A percentile compares a stretch with the other conserved stretches of the same genome.
Conservation (phyloP, 257 asterid species). For the Fraxinus cuspidata region DNA sequence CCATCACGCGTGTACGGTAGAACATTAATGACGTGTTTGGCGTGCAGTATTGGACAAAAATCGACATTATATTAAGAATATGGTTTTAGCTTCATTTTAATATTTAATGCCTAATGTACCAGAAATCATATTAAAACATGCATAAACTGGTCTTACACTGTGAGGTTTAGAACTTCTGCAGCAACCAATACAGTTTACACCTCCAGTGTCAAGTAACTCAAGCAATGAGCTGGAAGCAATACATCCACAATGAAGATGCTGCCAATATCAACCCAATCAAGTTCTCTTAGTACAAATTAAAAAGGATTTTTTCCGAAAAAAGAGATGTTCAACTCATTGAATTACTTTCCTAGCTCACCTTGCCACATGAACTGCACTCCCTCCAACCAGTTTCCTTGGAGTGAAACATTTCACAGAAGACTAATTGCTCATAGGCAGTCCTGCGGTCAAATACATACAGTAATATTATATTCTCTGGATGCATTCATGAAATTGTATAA, state of each 20-base stretch:
- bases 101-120: background rate
- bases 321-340: background rate
- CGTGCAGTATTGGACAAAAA: background rate
- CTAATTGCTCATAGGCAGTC: slow-evolving; percentile 69
- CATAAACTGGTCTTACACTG: slow-evolving; percentile 54
- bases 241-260: slow-evolving; percentile 98
- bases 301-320: slow-evolving; percentile 9
- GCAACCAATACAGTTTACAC: slow-evolving; percentile 75
- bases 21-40: background rate
- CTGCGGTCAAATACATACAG: slow-evolving; percentile 42
- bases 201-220: slow-evolving; percentile 80
- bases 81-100: background rate
- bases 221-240: slow-evolving; percentile 75
- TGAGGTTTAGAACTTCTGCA: slow-evolving; percentile 44
- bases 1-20: no score
- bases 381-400: slow-evolving; percentile 91
- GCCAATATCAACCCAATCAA: slow-evolving; percentile 29
- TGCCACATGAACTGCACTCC: slow-evolving; percentile 82
- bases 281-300: slow-evolving; percentile 8
- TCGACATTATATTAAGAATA: no score
- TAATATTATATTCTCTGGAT: slow-evolving; percentile 13
- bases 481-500: slow-evolving; percentile 5
- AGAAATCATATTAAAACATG: slow-evolving; percentile 9
- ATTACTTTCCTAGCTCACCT: slow-evolving; percentile 48
- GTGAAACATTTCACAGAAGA: slow-evolving; percentile 87